Evolutionary conservation across 169 alveolate species (phyloP), one percentile per base, ranked within the genome.

Genomic region (Eimeria necatrix): DNA sequence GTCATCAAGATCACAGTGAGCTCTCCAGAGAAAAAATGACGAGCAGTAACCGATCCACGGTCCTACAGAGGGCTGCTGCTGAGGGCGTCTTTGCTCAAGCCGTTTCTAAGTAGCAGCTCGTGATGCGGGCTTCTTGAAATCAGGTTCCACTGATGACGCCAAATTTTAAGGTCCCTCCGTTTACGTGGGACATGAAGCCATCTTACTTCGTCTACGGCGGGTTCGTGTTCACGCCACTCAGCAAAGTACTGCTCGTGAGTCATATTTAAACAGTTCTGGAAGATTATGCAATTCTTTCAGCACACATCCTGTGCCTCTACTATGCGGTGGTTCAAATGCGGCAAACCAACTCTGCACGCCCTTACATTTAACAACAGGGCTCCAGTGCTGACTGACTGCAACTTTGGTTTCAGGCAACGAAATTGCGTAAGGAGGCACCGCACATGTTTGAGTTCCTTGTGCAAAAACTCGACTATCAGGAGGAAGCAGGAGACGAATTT

Each of bases 171-270:
- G 96, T 97, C 0, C 96, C 98, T 2, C 95, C 94, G 86, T 98
- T 97, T 88, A 95, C 97, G 70, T 97, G 98, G 98, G 98, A 97
- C 46, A 91, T 71, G 24, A 85, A 93, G 96, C 98, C 98, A 26
- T 95, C 97, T 51, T 97, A 96, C 96, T 97, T 95, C 94, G 96
- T 97, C 9, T 97, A 94, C 85, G 98, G 85, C 22, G 98, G 98
- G 6, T 84, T 97, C 83, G 98, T 97, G 16, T 97, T 97, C 86
- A 94, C 98, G 10, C 97, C 98, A 0, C 95, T 97, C 12, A 95
- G 98, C 24, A 94, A 59, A n/a, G 32, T n/a, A n/a, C 73, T 97
- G 91, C 95, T 97, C 71, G 96, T 93, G 24, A 10, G 91, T 18
- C 51, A 71, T 71, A 56, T 56, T 10, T 56, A 56, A 10, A 56